Evolutionary conservation across 2,329 filamentous ascomycete species (phyloP), one percentile per base, ranked within the genome.

Genomic region (Sordariomycetes sp.): DNA sequence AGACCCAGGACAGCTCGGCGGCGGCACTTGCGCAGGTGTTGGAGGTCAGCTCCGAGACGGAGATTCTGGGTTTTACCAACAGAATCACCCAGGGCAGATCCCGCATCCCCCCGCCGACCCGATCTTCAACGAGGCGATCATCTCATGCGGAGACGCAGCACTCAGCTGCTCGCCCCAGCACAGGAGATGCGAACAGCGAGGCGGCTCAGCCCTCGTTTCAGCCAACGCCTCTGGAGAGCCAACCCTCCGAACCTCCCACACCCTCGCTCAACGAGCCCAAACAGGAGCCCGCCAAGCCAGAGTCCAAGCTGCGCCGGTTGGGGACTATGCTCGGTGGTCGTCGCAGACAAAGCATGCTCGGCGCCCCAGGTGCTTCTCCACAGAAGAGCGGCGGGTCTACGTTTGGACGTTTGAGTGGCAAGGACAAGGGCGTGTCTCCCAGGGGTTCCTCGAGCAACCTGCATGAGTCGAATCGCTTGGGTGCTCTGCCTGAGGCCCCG

Each of bases 21-120:
- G 78, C 80, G 40, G 86, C 86, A 18, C 64, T 98, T 37, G 86
- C 86, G 44, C 71, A 80, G 8, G 70, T 96, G 46, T 68, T 98
- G 33, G 92, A 94, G 53, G 77, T 95, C 27, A 82, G 86, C 53
- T 94, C 88, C 0, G 75, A 79, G 14, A 82, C 82, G 50, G 92
- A 98, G 62, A 90, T 98, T 42, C 81, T 80, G 46, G 76, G 72
- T 20, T 93, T 87, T 55, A 63, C 60, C 1, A 54, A 61, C 6
- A 61, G 55, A 36, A 58, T 54, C 3, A 65, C 62, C 0, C 48
- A 57, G 5, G 68, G 68, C n/a, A 61, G 39, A 53, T 46, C 45
- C 2, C 50, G 39, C 33, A 40, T 47, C 11, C 14, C 38, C 27
- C 16, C 19, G 3, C 62, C 39, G 26, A 63, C 61, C 30, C 61